phyloP scores from a whole-genome alignment of 257 asterid species.

The Solanum etuberosum region DNA sequence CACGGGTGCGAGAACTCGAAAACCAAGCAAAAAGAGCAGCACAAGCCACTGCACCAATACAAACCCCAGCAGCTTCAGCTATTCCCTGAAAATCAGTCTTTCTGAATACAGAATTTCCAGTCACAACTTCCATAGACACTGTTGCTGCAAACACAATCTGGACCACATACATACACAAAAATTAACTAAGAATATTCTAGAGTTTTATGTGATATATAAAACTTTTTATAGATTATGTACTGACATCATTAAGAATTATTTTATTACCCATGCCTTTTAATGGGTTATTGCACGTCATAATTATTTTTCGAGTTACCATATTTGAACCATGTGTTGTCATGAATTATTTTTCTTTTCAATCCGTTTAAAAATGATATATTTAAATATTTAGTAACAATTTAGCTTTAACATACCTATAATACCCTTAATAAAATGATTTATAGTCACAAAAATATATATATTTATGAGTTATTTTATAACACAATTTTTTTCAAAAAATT shows the following conservation, averaged over 20 bases:
- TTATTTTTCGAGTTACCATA: background rate
- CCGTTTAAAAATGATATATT: no score
- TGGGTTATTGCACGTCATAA: background rate
- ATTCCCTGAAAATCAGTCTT: slow-evolving; percentile 65
- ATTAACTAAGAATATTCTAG: background rate
- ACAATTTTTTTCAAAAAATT: no score
- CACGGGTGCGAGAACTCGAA: slow-evolving; percentile 62
- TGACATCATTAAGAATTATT: background rate
- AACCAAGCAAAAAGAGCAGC: slow-evolving; percentile 77
- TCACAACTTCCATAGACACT: slow-evolving; percentile 45
- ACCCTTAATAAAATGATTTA: no score
- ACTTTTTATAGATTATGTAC: background rate
- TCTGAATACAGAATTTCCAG: slow-evolving; percentile 67
- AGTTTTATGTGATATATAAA: background rate
- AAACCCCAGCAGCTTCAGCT: slow-evolving; percentile 53
- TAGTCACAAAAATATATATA: no score
- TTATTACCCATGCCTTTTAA: background rate
- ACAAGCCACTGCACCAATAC: slow-evolving; percentile 50
- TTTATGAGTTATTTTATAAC: no score
- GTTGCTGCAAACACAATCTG: slow-evolving; percentile 87
- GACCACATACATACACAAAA: background rate
- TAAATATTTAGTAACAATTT: no score
- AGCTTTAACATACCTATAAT: no score
- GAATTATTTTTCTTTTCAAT: no score
- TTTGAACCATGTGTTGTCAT: no score